Base-by-base conservation (phyloP, 495 filamentous ascomycete species). In the Schizothecium vesticola region DNA sequence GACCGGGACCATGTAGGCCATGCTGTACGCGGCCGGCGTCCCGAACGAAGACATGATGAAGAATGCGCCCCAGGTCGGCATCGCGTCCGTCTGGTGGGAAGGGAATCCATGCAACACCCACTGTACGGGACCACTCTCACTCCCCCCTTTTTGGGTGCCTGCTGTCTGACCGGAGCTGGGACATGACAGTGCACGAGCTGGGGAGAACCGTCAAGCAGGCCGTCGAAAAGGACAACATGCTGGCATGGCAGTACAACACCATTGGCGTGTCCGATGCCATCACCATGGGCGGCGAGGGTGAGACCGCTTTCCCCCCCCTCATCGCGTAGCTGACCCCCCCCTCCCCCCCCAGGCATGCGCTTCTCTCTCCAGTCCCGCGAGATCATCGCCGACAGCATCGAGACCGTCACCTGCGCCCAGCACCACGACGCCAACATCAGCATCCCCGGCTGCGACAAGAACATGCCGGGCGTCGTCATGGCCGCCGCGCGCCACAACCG, bases 361-460 rank as follows among this genome's bases (percentile, higher is more conserved):
- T 99, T 93, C 78, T 97, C 93, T 19, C 87, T 99, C n/a, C 94
- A 99, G 79, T 92, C 91, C 19, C 85, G 95, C 57, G 95, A 99
- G 68, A 88, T 97, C 64, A 99, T 99, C 71, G 95, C 95, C 66
- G 95, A 99, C 77, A 92, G 88, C 72, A 91, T 99, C 69, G 94
- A 99, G 78, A 93, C 92, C 1, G 91, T 96, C 5, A 96, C 93
- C 1, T 95, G 91, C 72, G 90, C 90, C 8, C 89, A 92, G 76
- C 89, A 88, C 64, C 93, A 99, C 77, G 95, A 99, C 71, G 95
- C 95, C 65, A 96, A 93, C 75, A 94, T 99, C 72, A 87, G 92
- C 25, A 94, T 99, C 70, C 93, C 95, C 1, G 95, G 95, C 11
- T 99, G 95, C 75, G 95, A 99, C 79, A 99, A 99, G 84, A 99